Evolutionary conservation across 345 rosid species (phyloP).

Genomic region (rapeseed (Brassica napus)): DNA sequence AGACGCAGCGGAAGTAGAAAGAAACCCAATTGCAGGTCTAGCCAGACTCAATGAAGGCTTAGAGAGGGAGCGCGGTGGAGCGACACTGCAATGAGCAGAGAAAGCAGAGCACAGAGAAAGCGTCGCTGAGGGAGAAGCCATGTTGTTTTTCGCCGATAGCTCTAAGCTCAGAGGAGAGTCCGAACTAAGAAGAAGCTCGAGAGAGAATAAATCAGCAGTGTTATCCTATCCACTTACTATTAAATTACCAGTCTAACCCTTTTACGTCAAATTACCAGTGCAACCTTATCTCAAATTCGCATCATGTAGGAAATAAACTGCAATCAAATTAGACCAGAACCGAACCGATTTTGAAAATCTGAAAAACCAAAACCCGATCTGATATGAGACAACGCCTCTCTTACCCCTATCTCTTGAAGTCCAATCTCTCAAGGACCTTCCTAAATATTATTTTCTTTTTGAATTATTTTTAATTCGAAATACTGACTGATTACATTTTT

Average conservation of each 20-base stretch:
- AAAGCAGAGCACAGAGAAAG: constrained; percentile 68
- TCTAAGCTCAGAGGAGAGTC: not conserved
- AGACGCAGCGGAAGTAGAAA: constrained; percentile 34
- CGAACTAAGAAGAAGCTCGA: not conserved
- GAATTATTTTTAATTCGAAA: too few species aligned
- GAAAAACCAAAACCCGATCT: not conserved
- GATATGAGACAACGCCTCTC: too few species aligned
- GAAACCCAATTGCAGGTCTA: constrained; percentile 34
- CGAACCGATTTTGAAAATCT: not conserved
- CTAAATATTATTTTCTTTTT: too few species aligned
- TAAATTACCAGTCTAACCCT: not conserved
- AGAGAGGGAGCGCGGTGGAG: constrained; percentile 42
- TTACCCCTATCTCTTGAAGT: too few species aligned
- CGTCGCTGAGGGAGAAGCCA: constrained; percentile 56
- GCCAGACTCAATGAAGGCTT: constrained; percentile 37
- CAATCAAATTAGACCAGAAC: not conserved
- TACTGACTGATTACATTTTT: too few species aligned
- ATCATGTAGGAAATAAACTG: not conserved
- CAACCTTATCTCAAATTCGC: not conserved
- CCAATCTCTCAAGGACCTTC: too few species aligned
- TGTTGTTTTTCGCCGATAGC: constrained; percentile 26
- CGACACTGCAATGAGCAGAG: constrained; percentile 55
- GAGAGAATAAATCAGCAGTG: not conserved
- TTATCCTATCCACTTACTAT: constrained; percentile 36
- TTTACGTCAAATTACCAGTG: not conserved